phyloP scores from a whole-genome alignment of 2,329 filamentous ascomycete species.

The Metarhizium humberi region DNA sequence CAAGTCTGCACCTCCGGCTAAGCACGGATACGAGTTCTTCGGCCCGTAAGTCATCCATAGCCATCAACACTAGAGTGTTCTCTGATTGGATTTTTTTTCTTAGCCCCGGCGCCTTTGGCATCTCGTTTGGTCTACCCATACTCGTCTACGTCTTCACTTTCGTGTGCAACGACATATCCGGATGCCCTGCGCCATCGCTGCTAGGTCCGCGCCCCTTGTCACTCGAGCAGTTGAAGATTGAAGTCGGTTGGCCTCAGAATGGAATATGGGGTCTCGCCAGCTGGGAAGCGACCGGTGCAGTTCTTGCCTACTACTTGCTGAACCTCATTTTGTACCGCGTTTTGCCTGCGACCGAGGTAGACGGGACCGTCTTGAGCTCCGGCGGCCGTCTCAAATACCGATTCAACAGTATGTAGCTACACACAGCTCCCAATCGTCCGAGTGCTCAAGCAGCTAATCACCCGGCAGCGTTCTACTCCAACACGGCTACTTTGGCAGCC shows the following conservation, averaged over 20 bases:
- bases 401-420: conserved; percentile 54
- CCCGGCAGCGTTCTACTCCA: conserved; percentile 61
- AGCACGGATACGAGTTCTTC: conserved; percentile 41
- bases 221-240: conserved; percentile 62
- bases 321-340: conserved; percentile 66
- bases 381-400: conserved; percentile 75
- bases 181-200: conserved; percentile 79
- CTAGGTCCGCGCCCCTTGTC: conserved; percentile 64
- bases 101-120: conserved; percentile 66
- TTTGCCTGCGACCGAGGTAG: conserved; percentile 61
- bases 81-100: not conserved
- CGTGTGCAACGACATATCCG: conserved; percentile 84
- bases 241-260: conserved; percentile 70
- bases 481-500: conserved; percentile 60
- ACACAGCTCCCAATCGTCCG: conserved; percentile 3
- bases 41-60: conserved; percentile 33
- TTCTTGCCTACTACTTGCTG: conserved; percentile 68
- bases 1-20: conserved; percentile 12
- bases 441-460: conserved; percentile 10
- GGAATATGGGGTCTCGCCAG: conserved; percentile 64
- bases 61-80: not conserved
- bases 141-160: conserved; percentile 74
- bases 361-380: conserved; percentile 60
- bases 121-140: conserved; percentile 73
- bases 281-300: conserved; percentile 58